phyloP scores from a whole-genome alignment of 2,329 filamentous ascomycete species.

The Beauveria asiatica region DNA sequence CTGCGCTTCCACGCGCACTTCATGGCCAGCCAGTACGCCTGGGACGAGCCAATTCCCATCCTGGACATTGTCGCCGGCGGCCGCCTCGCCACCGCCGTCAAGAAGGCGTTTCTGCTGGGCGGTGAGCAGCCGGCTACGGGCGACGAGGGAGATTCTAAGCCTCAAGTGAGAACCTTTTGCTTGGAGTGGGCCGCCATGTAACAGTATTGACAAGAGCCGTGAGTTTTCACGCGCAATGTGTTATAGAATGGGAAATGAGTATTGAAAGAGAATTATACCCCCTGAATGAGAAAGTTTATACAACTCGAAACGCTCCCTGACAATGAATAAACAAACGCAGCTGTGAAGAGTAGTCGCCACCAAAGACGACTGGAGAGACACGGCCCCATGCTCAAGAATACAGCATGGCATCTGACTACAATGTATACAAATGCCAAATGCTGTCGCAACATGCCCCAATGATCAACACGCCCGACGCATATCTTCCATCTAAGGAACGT shows the following conservation, averaged over 20 bases:
- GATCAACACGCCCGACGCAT: background rate
- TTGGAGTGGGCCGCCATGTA: conserved; percentile 94
- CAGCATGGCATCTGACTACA: too few species aligned
- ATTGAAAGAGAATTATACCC: background rate
- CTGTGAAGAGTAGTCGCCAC: background rate
- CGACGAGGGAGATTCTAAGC: conserved; percentile 22
- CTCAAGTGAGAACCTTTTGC: conserved; percentile 62
- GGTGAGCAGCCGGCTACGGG: conserved; percentile 41
- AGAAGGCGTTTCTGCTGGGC: conserved; percentile 88
- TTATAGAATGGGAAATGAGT: background rate
- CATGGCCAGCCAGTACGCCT: conserved; percentile 72
- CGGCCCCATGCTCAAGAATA: too few species aligned
- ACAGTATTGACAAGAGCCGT: conserved; percentile 15
- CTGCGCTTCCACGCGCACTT: conserved; percentile 95
- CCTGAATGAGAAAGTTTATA: background rate
- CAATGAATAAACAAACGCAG: background rate
- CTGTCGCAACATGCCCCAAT: background rate
- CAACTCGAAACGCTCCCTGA: background rate
- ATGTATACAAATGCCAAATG: too few species aligned
- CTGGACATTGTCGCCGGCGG: conserved; percentile 82
- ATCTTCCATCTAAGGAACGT: conserved; percentile 56
- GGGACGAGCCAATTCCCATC: conserved; percentile 78
- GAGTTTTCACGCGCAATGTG: background rate
- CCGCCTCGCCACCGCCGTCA: conserved; percentile 83
- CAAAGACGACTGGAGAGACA: too few species aligned